These are phyloP conservation scores for Neocatenulostroma microsporum DNA, from an alignment of 2,329 filamentous ascomycete species.

Conservation along the genomic window DNA sequence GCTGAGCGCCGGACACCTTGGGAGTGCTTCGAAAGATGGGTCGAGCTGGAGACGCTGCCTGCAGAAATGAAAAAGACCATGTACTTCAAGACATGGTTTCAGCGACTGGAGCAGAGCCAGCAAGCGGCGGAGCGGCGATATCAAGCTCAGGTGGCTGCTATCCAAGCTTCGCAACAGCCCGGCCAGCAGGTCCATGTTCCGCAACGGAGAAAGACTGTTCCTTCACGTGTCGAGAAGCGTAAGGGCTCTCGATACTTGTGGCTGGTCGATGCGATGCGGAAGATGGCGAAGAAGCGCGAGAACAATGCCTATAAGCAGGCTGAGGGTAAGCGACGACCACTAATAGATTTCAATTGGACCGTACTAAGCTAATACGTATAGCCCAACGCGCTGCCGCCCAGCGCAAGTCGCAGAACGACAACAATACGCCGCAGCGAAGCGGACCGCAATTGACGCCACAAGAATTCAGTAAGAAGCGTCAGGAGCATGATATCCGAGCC, in stretches of 20 bases:
- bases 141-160: constrained; percentile 47
- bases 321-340: constrained; percentile 48
- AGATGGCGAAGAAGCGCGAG: constrained; percentile 89
- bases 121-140: constrained; percentile 52
- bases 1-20: constrained; percentile 87
- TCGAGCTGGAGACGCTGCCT: constrained; percentile 81
- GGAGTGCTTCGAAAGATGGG: constrained; percentile 98
- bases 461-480: constrained; percentile 83
- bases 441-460: constrained; percentile 64
- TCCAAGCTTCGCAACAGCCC: constrained; percentile 41
- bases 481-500: constrained; percentile 70
- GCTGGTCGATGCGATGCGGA: constrained; percentile 89
- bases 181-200: constrained; percentile 45
- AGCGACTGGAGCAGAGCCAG: constrained; percentile 55
- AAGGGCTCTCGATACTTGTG: constrained; percentile 80
- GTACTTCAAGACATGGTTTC: constrained; percentile 75
- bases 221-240: constrained; percentile 76
- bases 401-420: constrained; percentile 57
- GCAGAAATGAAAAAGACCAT: constrained; percentile 91
- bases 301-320: constrained; percentile 78
- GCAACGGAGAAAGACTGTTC: constrained; percentile 63
- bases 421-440: constrained; percentile 14
- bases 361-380: too few relatives aligned
- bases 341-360: not conserved
- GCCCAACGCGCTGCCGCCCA: constrained; percentile 59